These are phyloP conservation scores for Phytopythium delawarense DNA, from an alignment of 352 stramenopile genomes.

Conservation along the genomic window DNA sequence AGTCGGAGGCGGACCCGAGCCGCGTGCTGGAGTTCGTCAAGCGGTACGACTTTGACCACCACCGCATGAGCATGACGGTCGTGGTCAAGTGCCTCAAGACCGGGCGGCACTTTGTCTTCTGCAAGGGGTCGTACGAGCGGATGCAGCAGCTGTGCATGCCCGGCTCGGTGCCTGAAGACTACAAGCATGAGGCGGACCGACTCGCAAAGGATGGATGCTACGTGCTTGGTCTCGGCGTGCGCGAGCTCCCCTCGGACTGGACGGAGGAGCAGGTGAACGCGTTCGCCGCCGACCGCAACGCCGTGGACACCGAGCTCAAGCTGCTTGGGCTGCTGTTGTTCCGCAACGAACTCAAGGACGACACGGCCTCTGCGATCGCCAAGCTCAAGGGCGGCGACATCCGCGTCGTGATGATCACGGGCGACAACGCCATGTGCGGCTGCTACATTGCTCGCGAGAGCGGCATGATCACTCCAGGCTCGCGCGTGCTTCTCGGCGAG, in stretches of 20 bases:
- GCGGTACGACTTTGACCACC: conserved; percentile 79
- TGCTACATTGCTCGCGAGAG: conserved; percentile 37
- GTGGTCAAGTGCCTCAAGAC: conserved; percentile 42
- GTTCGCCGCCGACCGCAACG: conserved; percentile 30
- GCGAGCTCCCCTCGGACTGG: conserved; percentile 18
- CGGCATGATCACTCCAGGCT: conserved; percentile 24
- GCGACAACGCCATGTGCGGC: conserved; percentile 54
- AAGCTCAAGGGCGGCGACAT: conserved; percentile 55
- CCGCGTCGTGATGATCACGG: conserved; percentile 74
- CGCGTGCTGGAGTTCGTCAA: conserved; percentile 54
- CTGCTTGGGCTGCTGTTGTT: conserved; percentile 71
- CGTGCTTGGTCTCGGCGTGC: conserved; percentile 53
- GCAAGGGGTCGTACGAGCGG: conserved; percentile 68
- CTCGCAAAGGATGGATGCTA: conserved; percentile 64
- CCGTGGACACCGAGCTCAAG: conserved; percentile 44
- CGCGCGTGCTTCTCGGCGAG: conserved; percentile 34
- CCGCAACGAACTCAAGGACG: conserved; percentile 66
- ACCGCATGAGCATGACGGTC: conserved; percentile 77
- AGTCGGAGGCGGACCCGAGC: conserved; percentile 11
- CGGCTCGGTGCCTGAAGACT: conserved; percentile 50
- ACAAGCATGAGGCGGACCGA: conserved; percentile 25
- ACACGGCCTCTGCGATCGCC: conserved; percentile 50
- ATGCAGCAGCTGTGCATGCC: conserved; percentile 42
- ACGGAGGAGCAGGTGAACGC: conserved; percentile 17
- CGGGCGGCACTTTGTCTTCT: conserved; percentile 44